These are phyloP conservation scores for Sonneratia caseolaris DNA, from an alignment of 345 rosid genomes.

Conservation along the genomic window DNA sequence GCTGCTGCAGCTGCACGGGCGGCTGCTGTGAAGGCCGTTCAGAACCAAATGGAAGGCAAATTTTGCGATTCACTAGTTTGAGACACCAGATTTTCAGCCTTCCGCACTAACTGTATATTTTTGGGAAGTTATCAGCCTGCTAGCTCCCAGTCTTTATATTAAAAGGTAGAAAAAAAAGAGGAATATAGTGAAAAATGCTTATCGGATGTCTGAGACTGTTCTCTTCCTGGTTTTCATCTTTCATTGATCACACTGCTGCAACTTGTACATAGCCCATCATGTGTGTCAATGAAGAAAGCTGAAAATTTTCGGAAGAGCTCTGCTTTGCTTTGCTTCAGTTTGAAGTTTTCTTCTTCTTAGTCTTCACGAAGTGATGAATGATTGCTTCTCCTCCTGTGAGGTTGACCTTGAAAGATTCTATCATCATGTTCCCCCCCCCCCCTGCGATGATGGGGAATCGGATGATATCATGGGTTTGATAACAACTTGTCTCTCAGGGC, in stretches of 20 bases:
- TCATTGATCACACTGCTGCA: slow-evolving; percentile 20
- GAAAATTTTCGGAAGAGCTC: slow-evolving; percentile 21
- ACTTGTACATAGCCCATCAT: slow-evolving; percentile 14
- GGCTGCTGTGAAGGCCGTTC: slow-evolving; percentile 92
- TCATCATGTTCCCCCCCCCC: slow-evolving; percentile 12
- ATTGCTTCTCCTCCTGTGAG: slow-evolving; percentile 6
- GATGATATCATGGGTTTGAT: slow-evolving; percentile 11
- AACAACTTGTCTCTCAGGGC: slow-evolving; percentile 7
- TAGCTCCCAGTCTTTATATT: not conserved
- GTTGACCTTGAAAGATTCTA: slow-evolving; percentile 10
- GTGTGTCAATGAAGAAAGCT: slow-evolving; percentile 21
- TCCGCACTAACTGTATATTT: slow-evolving; percentile 12
- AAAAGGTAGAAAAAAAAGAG: no score
- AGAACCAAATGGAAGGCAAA: slow-evolving; percentile 78
- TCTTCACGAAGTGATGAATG: slow-evolving; percentile 2
- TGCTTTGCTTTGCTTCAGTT: slow-evolving; percentile 1
- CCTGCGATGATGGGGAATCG: slow-evolving; percentile 3
- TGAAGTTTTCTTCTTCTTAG: not conserved
- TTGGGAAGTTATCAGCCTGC: slow-evolving; percentile 5
- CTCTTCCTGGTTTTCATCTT: not conserved
- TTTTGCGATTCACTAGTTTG: slow-evolving; percentile 38
- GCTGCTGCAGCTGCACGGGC: slow-evolving; percentile 97
- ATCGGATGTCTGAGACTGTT: not conserved
- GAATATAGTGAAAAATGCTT: not conserved
- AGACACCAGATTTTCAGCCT: slow-evolving; percentile 9